Evolutionary conservation across 495 filamentous ascomycete species (phyloP).

Genomic region (Talaromyces thailandensis): DNA sequence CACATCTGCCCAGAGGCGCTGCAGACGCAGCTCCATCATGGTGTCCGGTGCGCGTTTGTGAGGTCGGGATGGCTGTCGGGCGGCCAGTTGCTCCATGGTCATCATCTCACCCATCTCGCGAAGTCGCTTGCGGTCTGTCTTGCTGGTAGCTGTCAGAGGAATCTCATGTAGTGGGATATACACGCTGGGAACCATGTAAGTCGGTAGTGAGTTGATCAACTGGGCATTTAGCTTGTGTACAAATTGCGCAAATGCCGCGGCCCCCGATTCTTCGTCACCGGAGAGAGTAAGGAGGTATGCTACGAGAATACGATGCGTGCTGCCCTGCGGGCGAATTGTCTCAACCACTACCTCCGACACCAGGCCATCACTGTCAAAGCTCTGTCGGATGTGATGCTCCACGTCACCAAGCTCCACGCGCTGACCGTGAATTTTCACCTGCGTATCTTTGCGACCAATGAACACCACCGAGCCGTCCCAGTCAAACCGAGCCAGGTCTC

Average conservation of each 20-base stretch:
- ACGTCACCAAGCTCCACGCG: constrained; percentile 34
- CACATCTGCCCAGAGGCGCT: constrained; percentile 13
- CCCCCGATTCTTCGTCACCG: not conserved
- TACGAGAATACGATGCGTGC: not conserved
- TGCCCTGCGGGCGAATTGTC: not conserved
- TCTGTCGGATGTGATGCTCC: constrained; percentile 14
- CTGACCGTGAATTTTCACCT: constrained; percentile 25
- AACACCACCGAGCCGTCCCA: constrained; percentile 12
- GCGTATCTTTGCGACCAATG: constrained; percentile 8
- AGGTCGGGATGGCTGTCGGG: not conserved
- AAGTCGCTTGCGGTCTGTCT: constrained; percentile 21
- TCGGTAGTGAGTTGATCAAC: constrained; percentile 9
- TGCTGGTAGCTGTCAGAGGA: constrained; percentile 24
- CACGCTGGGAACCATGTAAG: constrained; percentile 32
- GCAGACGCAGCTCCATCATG: constrained; percentile 10
- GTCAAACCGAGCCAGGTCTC: constrained; percentile 12
- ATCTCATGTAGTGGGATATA: constrained; percentile 24
- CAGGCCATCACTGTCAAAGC: constrained; percentile 5
- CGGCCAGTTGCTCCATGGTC: too few species aligned
- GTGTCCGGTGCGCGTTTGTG: not conserved
- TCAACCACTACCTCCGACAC: constrained; percentile 1
- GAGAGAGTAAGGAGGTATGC: not conserved
- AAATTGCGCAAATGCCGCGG: not conserved
- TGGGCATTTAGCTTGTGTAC: not conserved
- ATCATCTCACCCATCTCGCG: not conserved